Percentiles rank a stretch among this genome's conserved stretches.
Conservation (phyloP, 1,139 yeast species). For the Diutina scorzettiae region DNA sequence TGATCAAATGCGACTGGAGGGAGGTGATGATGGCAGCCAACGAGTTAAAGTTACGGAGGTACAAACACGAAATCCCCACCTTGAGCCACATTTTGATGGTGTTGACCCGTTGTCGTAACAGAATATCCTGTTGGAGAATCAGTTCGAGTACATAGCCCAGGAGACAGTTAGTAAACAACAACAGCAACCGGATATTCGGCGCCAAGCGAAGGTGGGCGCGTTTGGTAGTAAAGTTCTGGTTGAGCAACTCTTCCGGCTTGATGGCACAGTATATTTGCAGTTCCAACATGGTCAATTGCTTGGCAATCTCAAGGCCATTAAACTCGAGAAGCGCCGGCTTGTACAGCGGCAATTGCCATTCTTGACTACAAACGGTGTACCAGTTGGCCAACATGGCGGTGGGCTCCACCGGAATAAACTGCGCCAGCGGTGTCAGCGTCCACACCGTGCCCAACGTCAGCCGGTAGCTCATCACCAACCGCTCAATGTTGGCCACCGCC, state of each 20-base stretch:
- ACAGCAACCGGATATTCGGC: slow-evolving; percentile 60
- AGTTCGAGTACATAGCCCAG: slow-evolving; percentile 79
- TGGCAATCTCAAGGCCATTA: slow-evolving; percentile 74
- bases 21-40: slow-evolving; percentile 82
- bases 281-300: slow-evolving; percentile 75
- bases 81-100: slow-evolving; percentile 73
- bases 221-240: slow-evolving; percentile 59
- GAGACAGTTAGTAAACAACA: slow-evolving; percentile 65
- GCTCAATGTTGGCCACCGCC: background rate
- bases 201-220: slow-evolving; percentile 52
- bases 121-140: slow-evolving; percentile 43
- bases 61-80: slow-evolving; percentile 70
- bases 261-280: slow-evolving; percentile 57
- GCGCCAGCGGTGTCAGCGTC: background rate
- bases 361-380: slow-evolving; percentile 25
- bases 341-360: slow-evolving; percentile 35
- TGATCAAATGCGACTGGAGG: slow-evolving; percentile 68
- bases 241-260: slow-evolving; percentile 60
- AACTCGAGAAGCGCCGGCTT: slow-evolving; percentile 51
- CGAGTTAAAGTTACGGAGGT: slow-evolving; percentile 74
- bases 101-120: slow-evolving; percentile 40
- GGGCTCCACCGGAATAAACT: background rate
- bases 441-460: slow-evolving; percentile 15
- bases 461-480: background rate
- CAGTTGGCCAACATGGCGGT: background rate